phyloP scores from a whole-genome alignment of 805 yeast species.

The Nematodospora valgi region DNA sequence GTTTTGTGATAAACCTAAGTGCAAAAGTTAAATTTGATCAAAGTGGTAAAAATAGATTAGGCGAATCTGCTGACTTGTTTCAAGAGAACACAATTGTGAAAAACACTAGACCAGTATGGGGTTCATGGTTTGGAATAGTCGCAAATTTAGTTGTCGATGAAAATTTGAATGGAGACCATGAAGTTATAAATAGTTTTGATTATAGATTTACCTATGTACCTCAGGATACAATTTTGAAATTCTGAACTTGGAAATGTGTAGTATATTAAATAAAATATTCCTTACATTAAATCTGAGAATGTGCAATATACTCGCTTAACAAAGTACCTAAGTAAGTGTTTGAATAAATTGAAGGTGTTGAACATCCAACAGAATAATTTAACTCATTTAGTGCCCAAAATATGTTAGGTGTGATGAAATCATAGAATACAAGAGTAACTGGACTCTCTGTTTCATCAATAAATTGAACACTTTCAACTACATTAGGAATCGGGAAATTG shows the following conservation, averaged over 20 bases:
- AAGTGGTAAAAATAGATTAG: slow-evolving; percentile 62
- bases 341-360: slow-evolving; percentile 25
- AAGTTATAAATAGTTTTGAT: slow-evolving; percentile 56
- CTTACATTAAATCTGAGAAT: slow-evolving; percentile 12
- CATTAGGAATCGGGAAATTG: slow-evolving; percentile 71
- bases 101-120: slow-evolving; percentile 53
- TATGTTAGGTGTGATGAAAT: slow-evolving; percentile 53
- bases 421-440: slow-evolving; percentile 76
- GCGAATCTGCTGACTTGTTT: slow-evolving; percentile 58
- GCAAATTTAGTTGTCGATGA: slow-evolving; percentile 61
- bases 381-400: slow-evolving; percentile 28
- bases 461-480: slow-evolving; percentile 53
- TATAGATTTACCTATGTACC: slow-evolving; percentile 68
- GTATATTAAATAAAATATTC: background rate
- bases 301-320: slow-evolving; percentile 27
- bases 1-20: slow-evolving; percentile 48
- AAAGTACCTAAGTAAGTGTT: slow-evolving; percentile 30
- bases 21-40: slow-evolving; percentile 74
- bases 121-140: slow-evolving; percentile 68
- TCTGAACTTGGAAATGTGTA: too few species aligned
- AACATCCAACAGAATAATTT: slow-evolving; percentile 17
- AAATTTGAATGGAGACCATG: slow-evolving; percentile 34
- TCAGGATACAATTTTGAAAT: slow-evolving; percentile 40
- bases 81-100: slow-evolving; percentile 10
- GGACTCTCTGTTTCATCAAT: slow-evolving; percentile 16